Conservation (phyloP, 106 monocot genomes). For the Narthecium ossifragum region DNA sequence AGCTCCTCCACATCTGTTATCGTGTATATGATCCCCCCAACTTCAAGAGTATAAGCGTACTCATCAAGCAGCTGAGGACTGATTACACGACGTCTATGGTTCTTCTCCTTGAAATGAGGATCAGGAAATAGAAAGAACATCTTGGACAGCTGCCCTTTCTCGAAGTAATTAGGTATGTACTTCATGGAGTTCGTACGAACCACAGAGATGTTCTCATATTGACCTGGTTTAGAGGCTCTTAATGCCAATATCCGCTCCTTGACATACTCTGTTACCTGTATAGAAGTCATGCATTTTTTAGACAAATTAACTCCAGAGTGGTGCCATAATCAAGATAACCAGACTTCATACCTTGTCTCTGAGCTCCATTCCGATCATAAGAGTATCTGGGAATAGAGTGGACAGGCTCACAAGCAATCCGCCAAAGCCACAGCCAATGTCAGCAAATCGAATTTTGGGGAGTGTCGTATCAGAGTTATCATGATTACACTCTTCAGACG, state of each 20-base stretch:
- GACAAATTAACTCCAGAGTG: not conserved
- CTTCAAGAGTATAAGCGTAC: constrained; percentile 68
- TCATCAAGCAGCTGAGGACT: constrained; percentile 87
- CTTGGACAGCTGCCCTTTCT: constrained; percentile 78
- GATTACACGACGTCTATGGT: constrained; percentile 81
- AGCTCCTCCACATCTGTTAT: constrained; percentile 96
- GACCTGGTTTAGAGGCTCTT: constrained; percentile 61
- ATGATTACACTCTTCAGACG: constrained; percentile 8
- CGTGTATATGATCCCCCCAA: constrained; percentile 81
- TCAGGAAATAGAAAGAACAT: constrained; percentile 99
- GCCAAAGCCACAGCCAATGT: constrained; percentile 94
- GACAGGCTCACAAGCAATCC: constrained; percentile 83
- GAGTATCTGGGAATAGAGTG: constrained; percentile 67
- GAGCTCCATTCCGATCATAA: constrained; percentile 99
- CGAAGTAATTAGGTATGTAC: constrained; percentile 91
- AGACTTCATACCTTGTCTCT: constrained; percentile 68
- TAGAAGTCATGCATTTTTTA: not conserved
- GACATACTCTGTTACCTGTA: constrained; percentile 92
- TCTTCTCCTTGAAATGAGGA: constrained; percentile 99
- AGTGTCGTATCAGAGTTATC: not conserved
- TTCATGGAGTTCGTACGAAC: constrained; percentile 98
- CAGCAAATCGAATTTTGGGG: constrained; percentile 72
- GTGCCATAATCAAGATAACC: not conserved
- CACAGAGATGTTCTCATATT: constrained; percentile 80
- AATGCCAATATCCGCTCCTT: constrained; percentile 88